Conservation (phyloP, 257 asterid genomes). For the Salvia miltiorrhiza region DNA sequence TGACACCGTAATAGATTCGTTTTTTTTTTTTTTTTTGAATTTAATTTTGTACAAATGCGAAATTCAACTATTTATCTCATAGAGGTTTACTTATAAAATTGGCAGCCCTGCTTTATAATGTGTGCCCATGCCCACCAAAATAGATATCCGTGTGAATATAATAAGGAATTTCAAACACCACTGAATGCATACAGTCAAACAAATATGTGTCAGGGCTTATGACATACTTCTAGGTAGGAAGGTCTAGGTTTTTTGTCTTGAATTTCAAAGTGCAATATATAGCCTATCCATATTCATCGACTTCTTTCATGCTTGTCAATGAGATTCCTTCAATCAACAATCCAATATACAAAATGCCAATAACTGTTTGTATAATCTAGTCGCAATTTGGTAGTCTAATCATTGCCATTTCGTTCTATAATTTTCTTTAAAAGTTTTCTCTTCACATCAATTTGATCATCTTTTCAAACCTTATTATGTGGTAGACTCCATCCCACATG, state of each 20-base stretch:
- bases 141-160: too few species aligned
- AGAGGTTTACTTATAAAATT: neutral
- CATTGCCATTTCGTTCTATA: neutral
- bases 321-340: constrained; percentile 11
- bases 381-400: neutral
- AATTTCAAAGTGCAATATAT: neutral
- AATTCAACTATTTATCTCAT: neutral
- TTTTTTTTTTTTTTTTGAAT: neutral
- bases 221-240: neutral
- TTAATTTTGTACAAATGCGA: neutral
- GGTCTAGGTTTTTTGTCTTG: neutral
- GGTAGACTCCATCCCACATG: constrained; percentile 2
- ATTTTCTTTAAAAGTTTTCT: neutral
- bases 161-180: neutral
- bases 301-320: neutral
- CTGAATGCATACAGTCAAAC: neutral
- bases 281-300: neutral
- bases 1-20: too few species aligned
- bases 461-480: neutral
- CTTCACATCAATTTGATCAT: neutral
- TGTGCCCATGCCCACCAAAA: neutral
- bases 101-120: neutral
- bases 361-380: neutral
- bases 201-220: constrained; percentile 2
- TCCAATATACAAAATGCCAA: constrained; percentile 24